Evolutionary conservation across 441 rosid species (phyloP).

Genomic region (Biscutella auriculata): DNA sequence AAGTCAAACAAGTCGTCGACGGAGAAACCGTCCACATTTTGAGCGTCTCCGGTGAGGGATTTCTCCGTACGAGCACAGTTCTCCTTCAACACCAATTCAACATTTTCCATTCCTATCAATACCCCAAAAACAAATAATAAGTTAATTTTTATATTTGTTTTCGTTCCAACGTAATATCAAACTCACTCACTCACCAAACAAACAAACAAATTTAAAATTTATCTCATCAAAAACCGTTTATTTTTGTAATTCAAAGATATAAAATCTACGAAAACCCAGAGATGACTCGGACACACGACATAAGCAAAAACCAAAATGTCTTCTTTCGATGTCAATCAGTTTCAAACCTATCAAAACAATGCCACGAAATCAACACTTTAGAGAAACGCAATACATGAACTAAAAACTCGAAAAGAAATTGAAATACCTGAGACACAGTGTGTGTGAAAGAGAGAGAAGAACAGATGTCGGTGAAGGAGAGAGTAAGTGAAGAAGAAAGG

Average conservation of each 20-base stretch:
- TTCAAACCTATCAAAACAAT: neutral
- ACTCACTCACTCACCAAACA: neutral
- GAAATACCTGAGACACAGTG: neutral
- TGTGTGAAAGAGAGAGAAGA: neutral
- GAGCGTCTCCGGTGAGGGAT: neutral
- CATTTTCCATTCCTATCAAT: slow-evolving; percentile 14
- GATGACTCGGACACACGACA: neutral
- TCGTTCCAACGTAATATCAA: neutral
- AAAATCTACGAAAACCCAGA: neutral
- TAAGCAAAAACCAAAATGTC: neutral
- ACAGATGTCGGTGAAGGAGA: slow-evolving; percentile 6
- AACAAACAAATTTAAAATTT: neutral
- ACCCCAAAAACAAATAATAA: neutral
- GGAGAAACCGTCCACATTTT: slow-evolving; percentile 8
- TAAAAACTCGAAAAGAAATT: neutral
- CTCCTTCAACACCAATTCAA: slow-evolving; percentile 15
- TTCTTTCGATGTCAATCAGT: neutral
- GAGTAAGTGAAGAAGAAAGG: neutral
- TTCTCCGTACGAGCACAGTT: slow-evolving; percentile 3
- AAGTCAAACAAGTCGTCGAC: slow-evolving; percentile 22
- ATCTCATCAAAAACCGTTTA: neutral
- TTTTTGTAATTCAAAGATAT: neutral
- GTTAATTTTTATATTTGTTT: neutral
- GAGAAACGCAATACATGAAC: neutral
- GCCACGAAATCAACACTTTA: neutral